Evolutionary conservation across 768 basidiomycete species (phyloP), one percentile per base, ranked within the genome.

Genomic region (Leccinum obscurum): DNA sequence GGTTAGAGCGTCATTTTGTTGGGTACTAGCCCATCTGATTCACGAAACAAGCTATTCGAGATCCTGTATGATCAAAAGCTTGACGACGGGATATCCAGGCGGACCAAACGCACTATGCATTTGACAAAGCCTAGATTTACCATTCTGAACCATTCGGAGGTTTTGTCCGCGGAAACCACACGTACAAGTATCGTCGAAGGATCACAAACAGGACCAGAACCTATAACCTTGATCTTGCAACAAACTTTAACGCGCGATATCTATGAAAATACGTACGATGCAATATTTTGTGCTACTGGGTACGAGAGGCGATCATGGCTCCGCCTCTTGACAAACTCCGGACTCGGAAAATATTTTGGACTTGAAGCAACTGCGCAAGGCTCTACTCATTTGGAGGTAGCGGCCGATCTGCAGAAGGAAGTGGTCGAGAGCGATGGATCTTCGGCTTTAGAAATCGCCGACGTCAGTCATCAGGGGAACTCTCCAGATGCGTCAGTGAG

Each of bases 201-300:
- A 41, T 37, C 56, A 55, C 46, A 15, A 22, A 15, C 20, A 24
- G 52, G 35, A 15, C 10, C 22, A 50, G 53, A 52, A 54, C 32
- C 57, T 5, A 69, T 66, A 3, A 58, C 77, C 13, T 67, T 81
- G 48, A 66, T 63, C 22, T 64, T 75, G 35, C 75, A 77, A 66
- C 75, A 80, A 64, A 62, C 76, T 9, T 68, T 80, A 52, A 75
- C 72, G n/a, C 71, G 69, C 11, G 66, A 72, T 14, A 64, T 72
- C 57, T 62, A 66, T 13, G 69, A 75, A 51, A 59, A 65, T 37
- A 67, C 67, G 26, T 85, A 84, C 68, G 81, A 84, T 64, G 75
- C 70, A 28, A 67, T 85, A 65, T 68, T 85, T 55, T 83, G 80
- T 67, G 83, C 81, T 2, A 84, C 83, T 11, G 83, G 83, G 13